Conservation (phyloP, 164 flowering plant species). For the Berberis thunbergii region DNA sequence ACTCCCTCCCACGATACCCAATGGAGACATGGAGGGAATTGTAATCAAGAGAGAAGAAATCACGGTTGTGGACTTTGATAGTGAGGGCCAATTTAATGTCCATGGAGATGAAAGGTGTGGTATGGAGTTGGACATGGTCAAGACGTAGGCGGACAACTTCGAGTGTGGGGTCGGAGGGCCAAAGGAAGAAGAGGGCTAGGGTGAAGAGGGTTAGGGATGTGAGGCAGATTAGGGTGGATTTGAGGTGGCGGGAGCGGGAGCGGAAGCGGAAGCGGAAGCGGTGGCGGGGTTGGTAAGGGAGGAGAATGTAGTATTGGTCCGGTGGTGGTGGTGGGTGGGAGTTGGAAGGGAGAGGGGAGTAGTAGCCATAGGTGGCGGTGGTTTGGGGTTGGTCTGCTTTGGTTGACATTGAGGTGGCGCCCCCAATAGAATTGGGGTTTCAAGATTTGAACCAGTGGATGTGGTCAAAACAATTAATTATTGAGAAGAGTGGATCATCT, state of each 20-base stretch:
- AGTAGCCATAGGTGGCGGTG: too few relatives aligned
- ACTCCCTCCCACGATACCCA: conserved; percentile 52
- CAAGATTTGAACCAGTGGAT: too few relatives aligned
- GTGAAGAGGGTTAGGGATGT: conserved; percentile 16
- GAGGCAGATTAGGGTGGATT: neutral
- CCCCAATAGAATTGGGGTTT: too few relatives aligned
- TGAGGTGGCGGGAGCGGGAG: conserved; percentile 9
- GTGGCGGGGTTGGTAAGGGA: neutral
- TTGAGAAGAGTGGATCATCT: too few relatives aligned
- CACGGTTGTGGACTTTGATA: conserved; percentile 43
- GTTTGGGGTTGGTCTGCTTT: too few relatives aligned
- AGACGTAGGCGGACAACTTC: conserved; percentile 40
- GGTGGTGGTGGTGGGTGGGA: too few relatives aligned
- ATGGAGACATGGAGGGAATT: conserved; percentile 36
- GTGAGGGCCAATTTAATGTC: conserved; percentile 46
- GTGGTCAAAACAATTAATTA: too few relatives aligned
- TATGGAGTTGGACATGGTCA: conserved; percentile 28
- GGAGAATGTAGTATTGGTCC: too few relatives aligned
- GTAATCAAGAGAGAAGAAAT: conserved; percentile 56
- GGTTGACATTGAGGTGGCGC: too few relatives aligned
- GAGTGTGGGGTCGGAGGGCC: conserved; percentile 65
- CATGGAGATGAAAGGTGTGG: conserved; percentile 29
- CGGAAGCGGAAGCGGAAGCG: too few relatives aligned
- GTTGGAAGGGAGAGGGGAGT: too few relatives aligned
- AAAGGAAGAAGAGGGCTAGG: conserved; percentile 30